A percentile compares a stretch with the other conserved stretches of the same genome.
Conservation (phyloP, 2,329 filamentous ascomycete species). For the Microcyclosporella mali region DNA sequence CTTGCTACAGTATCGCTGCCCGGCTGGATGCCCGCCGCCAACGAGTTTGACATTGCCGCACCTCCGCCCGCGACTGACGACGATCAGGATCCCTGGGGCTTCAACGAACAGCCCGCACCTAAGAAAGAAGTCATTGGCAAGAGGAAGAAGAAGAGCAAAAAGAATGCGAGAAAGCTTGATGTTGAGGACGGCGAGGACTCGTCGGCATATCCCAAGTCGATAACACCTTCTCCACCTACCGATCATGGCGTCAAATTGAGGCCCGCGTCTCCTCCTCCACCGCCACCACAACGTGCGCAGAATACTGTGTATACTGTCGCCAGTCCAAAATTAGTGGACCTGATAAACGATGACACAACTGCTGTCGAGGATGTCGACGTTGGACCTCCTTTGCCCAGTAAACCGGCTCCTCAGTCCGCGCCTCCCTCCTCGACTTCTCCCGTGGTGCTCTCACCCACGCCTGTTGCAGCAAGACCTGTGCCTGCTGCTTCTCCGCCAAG, state of each 20-base stretch:
- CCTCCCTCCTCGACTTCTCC: slow-evolving; percentile 7
- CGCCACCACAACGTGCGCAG: slow-evolving; percentile 4
- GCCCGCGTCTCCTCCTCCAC: slow-evolving; percentile 1
- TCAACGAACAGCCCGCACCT: slow-evolving; percentile 9
- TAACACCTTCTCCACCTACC: slow-evolving; percentile 24
- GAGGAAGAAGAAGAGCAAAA: slow-evolving; percentile 24
- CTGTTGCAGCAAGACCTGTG: slow-evolving; percentile 10
- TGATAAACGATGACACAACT: slow-evolving; percentile 14
- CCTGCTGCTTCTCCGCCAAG: slow-evolving; percentile 13
- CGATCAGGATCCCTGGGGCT: slow-evolving; percentile 11
- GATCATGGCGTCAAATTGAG: slow-evolving; percentile 19
- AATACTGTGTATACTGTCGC: slow-evolving; percentile 1
- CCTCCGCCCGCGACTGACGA: slow-evolving; percentile 8
- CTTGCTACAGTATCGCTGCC: slow-evolving; percentile 1
- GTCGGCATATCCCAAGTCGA: slow-evolving; percentile 22
- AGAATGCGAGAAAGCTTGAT: slow-evolving; percentile 6
- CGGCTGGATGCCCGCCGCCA: slow-evolving; percentile 21
- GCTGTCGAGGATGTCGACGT: slow-evolving; percentile 12
- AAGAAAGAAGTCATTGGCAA: slow-evolving; percentile 21
- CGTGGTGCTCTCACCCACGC: slow-evolving; percentile 11
- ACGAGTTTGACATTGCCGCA: slow-evolving; percentile 20
- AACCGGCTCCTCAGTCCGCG: slow-evolving; percentile 5
- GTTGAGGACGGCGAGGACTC: slow-evolving; percentile 23
- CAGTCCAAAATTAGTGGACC: slow-evolving; percentile 10
- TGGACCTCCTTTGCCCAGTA: not conserved